phyloP scores from a whole-genome alignment of 352 stramenopile species.

The Phytophthora ramorum region DNA sequence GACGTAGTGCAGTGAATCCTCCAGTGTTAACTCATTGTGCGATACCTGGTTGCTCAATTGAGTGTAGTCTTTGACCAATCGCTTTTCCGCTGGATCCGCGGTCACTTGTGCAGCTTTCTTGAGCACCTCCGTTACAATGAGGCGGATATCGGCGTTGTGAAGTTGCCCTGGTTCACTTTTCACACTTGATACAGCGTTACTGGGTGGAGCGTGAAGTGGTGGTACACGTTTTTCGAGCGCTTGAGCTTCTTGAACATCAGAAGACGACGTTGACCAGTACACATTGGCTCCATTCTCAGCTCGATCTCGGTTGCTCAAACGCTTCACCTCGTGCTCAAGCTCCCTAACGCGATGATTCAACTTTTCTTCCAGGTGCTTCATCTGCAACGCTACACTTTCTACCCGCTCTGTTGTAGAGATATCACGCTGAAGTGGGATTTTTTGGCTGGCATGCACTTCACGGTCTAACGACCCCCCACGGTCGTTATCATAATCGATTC shows the following conservation, averaged over 20 bases:
- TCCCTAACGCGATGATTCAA: neutral
- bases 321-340: neutral
- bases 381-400: neutral
- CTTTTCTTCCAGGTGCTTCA: neutral
- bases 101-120: neutral
- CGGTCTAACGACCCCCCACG: neutral
- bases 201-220: neutral
- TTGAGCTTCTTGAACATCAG: neutral
- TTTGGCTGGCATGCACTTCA: neutral
- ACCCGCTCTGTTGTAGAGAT: neutral
- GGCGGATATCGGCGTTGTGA: neutral
- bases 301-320: neutral
- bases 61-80: conserved; percentile 15
- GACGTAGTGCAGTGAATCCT: conserved; percentile 12
- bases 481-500: neutral
- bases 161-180: neutral
- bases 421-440: neutral
- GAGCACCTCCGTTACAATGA: neutral
- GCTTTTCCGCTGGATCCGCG: conserved; percentile 5
- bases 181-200: neutral
- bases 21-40: conserved; percentile 15
- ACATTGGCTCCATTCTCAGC: neutral
- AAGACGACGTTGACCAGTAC: neutral
- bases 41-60: conserved; percentile 9
- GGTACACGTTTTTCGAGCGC: neutral